Percentiles rank a stretch among this genome's conserved stretches.
Conservation (phyloP, 129 eudicot genomes). For the Pseudognaphalium luteoalbum region DNA sequence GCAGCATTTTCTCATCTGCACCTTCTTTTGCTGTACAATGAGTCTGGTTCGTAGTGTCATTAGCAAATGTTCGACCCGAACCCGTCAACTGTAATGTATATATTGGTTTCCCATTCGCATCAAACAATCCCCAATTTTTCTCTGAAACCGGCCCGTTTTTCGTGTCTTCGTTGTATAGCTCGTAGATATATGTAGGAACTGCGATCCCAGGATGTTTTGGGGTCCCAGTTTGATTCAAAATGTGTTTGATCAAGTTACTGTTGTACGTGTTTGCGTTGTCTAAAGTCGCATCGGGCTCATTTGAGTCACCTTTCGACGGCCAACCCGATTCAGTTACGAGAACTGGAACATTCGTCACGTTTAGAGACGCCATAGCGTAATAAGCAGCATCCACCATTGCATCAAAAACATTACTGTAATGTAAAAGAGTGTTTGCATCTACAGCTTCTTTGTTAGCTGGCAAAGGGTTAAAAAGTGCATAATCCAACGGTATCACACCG, state of each 20-base stretch:
- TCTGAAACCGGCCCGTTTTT: constrained; percentile 70
- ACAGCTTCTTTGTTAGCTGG: constrained; percentile 87
- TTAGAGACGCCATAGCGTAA: constrained; percentile 74
- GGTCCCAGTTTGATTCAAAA: constrained; percentile 76
- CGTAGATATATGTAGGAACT: constrained; percentile 79
- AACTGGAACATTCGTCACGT: constrained; percentile 76
- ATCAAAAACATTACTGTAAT: constrained; percentile 79
- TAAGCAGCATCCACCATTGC: constrained; percentile 95
- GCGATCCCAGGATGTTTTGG: constrained; percentile 85
- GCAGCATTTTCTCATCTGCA: constrained; percentile 81
- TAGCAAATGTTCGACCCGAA: constrained; percentile 66
- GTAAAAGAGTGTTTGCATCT: constrained; percentile 79
- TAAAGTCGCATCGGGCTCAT: constrained; percentile 79
- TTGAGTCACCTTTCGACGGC: constrained; percentile 85
- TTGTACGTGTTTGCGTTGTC: constrained; percentile 91
- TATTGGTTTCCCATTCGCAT: constrained; percentile 60
- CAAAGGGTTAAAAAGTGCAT: constrained; percentile 82
- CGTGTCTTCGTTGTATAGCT: constrained; percentile 81
- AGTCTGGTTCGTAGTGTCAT: constrained; percentile 69
- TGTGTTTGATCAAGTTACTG: constrained; percentile 74
- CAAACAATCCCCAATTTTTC: constrained; percentile 90
- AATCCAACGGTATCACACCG: constrained; percentile 84
- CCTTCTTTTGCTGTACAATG: constrained; percentile 67
- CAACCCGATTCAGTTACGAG: constrained; percentile 85
- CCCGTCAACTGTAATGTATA: constrained; percentile 57